These are phyloP conservation scores for Colletotrichum sp. DNA, from an alignment of 2,329 filamentous ascomycete species.

Conservation along the genomic window DNA sequence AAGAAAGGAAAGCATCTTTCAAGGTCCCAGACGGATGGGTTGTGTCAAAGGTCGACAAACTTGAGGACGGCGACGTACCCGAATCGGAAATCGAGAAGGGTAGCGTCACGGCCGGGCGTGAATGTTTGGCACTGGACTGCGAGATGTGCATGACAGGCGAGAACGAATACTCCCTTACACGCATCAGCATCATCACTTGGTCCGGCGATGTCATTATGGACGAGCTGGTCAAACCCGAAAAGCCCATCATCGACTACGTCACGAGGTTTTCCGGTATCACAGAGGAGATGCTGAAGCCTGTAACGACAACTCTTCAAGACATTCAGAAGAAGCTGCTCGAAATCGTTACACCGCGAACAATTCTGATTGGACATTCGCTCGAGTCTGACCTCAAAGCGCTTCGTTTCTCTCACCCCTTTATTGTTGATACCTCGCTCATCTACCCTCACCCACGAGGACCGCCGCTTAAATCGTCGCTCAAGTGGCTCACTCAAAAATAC, in stretches of 20 bases:
- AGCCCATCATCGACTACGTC: slow-evolving; percentile 90
- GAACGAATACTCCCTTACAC: slow-evolving; percentile 81
- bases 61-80: slow-evolving; percentile 72
- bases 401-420: slow-evolving; percentile 86
- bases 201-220: slow-evolving; percentile 83
- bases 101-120: slow-evolving; percentile 82
- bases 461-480: slow-evolving; percentile 88
- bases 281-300: slow-evolving; percentile 77
- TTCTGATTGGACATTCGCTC: slow-evolving; percentile 81
- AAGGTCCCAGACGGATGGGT: slow-evolving; percentile 78
- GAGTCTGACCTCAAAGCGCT: slow-evolving; percentile 86
- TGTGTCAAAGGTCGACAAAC: slow-evolving; percentile 71
- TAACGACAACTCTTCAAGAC: slow-evolving; percentile 83
- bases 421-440: slow-evolving; percentile 89
- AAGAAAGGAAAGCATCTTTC: slow-evolving; percentile 58
- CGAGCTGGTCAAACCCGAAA: slow-evolving; percentile 88
- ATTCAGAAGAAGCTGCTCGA: slow-evolving; percentile 80
- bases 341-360: slow-evolving; percentile 74
- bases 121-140: slow-evolving; percentile 85
- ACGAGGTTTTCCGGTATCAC: slow-evolving; percentile 95
- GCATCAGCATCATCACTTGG: slow-evolving; percentile 89
- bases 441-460: slow-evolving; percentile 91
- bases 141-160: slow-evolving; percentile 95
- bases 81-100: slow-evolving; percentile 78
- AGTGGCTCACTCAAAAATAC: slow-evolving; percentile 87